phyloP scores from a whole-genome alignment of 2,329 filamentous ascomycete genomes.

The Fusarium setosum region DNA sequence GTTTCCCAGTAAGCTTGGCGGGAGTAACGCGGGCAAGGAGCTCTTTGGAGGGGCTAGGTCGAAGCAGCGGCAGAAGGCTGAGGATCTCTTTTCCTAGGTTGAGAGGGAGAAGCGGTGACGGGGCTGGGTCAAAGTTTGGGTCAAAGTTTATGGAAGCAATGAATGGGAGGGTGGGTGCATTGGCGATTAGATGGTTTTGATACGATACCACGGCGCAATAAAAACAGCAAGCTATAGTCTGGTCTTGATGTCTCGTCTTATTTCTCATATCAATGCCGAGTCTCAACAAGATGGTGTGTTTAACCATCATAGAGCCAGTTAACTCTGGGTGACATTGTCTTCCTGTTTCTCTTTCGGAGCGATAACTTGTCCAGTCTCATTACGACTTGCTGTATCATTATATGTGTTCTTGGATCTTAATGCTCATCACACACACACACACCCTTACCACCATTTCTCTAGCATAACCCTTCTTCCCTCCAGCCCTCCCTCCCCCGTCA shows the following conservation, averaged over 20 bases:
- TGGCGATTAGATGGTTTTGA: constrained; percentile 35
- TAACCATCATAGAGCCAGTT: no score
- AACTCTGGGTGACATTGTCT: no score
- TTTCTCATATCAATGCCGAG: no score
- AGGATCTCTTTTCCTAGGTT: constrained; percentile 76
- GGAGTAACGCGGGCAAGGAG: constrained; percentile 74
- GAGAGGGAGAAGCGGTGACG: background rate
- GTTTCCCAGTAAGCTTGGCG: constrained; percentile 72
- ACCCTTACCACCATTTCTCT: constrained; percentile 73
- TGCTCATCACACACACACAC: no score
- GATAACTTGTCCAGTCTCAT: no score
- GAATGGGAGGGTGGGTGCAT: constrained; percentile 18
- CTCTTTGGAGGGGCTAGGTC: constrained; percentile 65
- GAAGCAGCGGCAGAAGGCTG: constrained; percentile 74
- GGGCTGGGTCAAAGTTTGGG: background rate
- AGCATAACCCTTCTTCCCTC: constrained; percentile 61
- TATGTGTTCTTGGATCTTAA: background rate
- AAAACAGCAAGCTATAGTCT: constrained; percentile 23
- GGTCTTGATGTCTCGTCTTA: background rate
- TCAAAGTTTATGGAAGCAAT: constrained; percentile 8
- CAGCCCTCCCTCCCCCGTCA: constrained; percentile 53
- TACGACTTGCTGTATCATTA: background rate
- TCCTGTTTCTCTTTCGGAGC: no score
- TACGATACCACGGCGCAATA: constrained; percentile 44
- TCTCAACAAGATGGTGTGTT: no score